Evolutionary conservation across 2,329 filamentous ascomycete genomes (phyloP).

Genomic region (Nigrospora oryzae): DNA sequence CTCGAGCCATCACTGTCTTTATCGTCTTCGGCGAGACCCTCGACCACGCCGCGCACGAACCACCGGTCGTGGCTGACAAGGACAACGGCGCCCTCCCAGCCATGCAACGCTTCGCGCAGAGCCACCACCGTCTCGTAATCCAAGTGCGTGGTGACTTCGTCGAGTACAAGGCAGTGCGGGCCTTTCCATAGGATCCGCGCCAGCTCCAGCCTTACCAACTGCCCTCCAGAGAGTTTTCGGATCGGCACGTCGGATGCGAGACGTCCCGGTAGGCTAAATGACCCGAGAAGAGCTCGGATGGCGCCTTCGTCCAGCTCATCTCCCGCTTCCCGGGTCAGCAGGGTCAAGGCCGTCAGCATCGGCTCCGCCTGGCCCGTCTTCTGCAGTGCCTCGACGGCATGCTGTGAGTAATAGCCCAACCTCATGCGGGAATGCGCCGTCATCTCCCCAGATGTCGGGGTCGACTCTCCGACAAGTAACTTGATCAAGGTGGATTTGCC

Average conservation of each 20-base stretch:
- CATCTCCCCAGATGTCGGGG: slow-evolving; percentile 53
- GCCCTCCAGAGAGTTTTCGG: slow-evolving; percentile 67
- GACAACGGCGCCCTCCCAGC: slow-evolving; percentile 67
- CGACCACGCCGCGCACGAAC: slow-evolving; percentile 66
- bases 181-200: slow-evolving; percentile 59
- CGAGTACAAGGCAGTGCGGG: slow-evolving; percentile 67
- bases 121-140: slow-evolving; percentile 75
- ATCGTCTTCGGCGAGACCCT: slow-evolving; percentile 42
- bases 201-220: slow-evolving; percentile 59
- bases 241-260: slow-evolving; percentile 67
- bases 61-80: slow-evolving; percentile 78
- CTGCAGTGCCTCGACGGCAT: slow-evolving; percentile 64
- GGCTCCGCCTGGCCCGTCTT: slow-evolving; percentile 36
- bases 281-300: slow-evolving; percentile 55
- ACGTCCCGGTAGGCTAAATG: slow-evolving; percentile 62
- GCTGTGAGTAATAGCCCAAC: slow-evolving; percentile 72
- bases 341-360: slow-evolving; percentile 53
- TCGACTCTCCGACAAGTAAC: slow-evolving; percentile 53
- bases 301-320: slow-evolving; percentile 55
- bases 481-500: slow-evolving; percentile 76
- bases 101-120: slow-evolving; percentile 55
- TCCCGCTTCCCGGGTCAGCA: slow-evolving; percentile 49
- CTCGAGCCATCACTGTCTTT: slow-evolving; percentile 28
- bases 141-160: slow-evolving; percentile 79
- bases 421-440: slow-evolving; percentile 60